Evolutionary conservation across 2,329 filamentous ascomycete species (phyloP), one percentile per base, ranked within the genome.

Genomic region (Falciphora oryzae): DNA sequence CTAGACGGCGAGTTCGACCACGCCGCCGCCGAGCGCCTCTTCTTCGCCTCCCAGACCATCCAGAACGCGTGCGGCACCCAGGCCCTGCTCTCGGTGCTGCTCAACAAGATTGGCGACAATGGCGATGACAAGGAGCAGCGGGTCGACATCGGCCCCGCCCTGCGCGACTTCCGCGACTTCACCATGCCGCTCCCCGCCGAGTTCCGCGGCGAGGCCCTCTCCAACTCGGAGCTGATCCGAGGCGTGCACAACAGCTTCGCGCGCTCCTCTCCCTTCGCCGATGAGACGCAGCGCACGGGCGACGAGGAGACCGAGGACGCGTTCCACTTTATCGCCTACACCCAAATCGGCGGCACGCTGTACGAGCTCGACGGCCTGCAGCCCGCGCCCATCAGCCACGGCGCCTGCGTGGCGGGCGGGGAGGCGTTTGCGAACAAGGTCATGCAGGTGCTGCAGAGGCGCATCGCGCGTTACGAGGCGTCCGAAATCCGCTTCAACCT

Each of bases 21-120:
- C 70, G 83, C 81, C 22, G 92, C 92, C 18, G 81, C 90, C 25
- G 88, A 92, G 67, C 83, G 85, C 67, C 83, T 97, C 71, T 99
- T 97, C 83, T 99, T 99, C 78, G 95, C 95, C 4, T 88, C 89
- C 35, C 95, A 99, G 80, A 98, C 94, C 4, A 99, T 99, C 75
- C 94, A 98, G 78, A 99, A 99, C 77, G 95, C 95, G 10, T 99
- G 95, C 79, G 95, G 93, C 59, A 99, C 95, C 22, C 95, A 99
- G 77, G 95, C 95, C 4, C 86, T 99, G 60, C 85, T 99, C 57
- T 95, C 91, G 63, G 91, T 98, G 64, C 84, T 98, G 38, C 81
- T 99, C 69, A 99, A 99, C 80, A 90, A 96, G 76, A 84, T 85
- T 60, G 35, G 59, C 50, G 62, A 59, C 18, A 44, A 58, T 3